Evolutionary conservation across 352 stramenopile genomes (phyloP).

Genomic region (Phytophthora sp.): DNA sequence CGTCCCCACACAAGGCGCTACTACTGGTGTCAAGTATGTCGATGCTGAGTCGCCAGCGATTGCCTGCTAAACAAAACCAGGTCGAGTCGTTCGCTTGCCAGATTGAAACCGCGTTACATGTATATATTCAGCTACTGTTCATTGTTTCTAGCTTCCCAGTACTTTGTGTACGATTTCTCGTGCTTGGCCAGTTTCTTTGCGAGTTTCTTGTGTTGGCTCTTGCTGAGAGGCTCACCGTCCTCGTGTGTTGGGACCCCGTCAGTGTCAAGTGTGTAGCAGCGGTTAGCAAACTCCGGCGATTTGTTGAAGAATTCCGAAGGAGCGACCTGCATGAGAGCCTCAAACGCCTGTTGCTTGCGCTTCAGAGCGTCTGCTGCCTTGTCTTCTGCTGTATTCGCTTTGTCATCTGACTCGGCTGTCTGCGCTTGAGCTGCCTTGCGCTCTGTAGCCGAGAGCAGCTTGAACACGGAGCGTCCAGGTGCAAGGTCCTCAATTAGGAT

Average conservation of each 20-base stretch:
- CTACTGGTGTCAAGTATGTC: slow-evolving; percentile 36
- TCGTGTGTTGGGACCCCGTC: slow-evolving; percentile 65
- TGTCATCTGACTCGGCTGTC: not conserved
- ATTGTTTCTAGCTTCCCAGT: slow-evolving; percentile 47
- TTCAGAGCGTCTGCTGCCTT: slow-evolving; percentile 11
- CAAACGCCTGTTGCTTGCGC: slow-evolving; percentile 63
- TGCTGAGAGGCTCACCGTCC: slow-evolving; percentile 50
- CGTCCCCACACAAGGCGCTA: slow-evolving; percentile 36
- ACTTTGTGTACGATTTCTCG: slow-evolving; percentile 69
- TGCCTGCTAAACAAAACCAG: slow-evolving; percentile 47
- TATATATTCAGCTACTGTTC: slow-evolving; percentile 21
- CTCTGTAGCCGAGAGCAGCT: slow-evolving; percentile 53
- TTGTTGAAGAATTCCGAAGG: slow-evolving; percentile 59
- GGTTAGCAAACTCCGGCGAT: slow-evolving; percentile 50
- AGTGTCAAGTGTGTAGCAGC: slow-evolving; percentile 60
- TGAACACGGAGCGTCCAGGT: slow-evolving; percentile 65
- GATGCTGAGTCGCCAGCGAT: slow-evolving; percentile 39
- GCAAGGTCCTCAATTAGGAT: slow-evolving; percentile 77
- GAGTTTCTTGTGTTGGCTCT: slow-evolving; percentile 83
- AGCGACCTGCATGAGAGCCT: slow-evolving; percentile 72
- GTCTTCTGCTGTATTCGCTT: slow-evolving; percentile 5
- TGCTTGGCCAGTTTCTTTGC: slow-evolving; percentile 77
- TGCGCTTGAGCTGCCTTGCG: slow-evolving; percentile 26
- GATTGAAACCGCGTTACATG: not conserved
- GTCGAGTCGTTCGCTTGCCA: too few relatives aligned